phyloP scores from a whole-genome alignment of 2,329 filamentous ascomycete species.

The Phialophora verrucosa region DNA sequence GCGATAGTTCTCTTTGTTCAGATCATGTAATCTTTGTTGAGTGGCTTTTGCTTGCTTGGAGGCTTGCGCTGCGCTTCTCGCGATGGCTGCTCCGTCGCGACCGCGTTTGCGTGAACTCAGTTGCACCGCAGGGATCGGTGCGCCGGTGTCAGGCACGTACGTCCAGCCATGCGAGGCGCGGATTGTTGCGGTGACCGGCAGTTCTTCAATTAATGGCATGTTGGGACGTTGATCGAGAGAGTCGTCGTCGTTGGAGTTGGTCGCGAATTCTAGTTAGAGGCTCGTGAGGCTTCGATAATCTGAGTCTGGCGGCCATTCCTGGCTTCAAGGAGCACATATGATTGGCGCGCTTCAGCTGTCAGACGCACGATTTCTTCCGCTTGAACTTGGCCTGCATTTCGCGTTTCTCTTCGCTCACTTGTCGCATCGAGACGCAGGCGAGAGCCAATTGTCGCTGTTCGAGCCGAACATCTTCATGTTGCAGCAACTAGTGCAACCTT shows the following conservation, averaged over 20 bases:
- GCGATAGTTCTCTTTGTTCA: constrained; percentile 79
- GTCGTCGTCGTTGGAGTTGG: neutral
- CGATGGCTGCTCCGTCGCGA: constrained; percentile 63
- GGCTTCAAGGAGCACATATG: neutral
- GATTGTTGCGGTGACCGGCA: constrained; percentile 69
- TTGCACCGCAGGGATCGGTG: constrained; percentile 59
- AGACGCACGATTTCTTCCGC: neutral
- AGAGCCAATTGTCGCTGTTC: constrained; percentile 5
- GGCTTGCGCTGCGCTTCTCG: constrained; percentile 39
- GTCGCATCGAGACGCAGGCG: neutral
- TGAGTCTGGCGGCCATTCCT: neutral
- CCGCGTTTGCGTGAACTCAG: constrained; percentile 49
- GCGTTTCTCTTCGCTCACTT: neutral
- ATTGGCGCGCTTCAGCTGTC: neutral
- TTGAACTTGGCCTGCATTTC: neutral
- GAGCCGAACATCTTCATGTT: neutral
- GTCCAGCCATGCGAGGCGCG: constrained; percentile 79
- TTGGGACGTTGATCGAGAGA: neutral
- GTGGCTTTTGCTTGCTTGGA: constrained; percentile 84
- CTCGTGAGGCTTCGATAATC: neutral
- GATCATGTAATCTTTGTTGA: constrained; percentile 77
- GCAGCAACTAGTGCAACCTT: neutral
- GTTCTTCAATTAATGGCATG: constrained; percentile 79
- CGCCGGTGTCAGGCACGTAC: constrained; percentile 79
- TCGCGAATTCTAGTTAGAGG: neutral